phyloP scores from a whole-genome alignment of 73 alveolate genomes.

The Durusdinium trenchii region DNA sequence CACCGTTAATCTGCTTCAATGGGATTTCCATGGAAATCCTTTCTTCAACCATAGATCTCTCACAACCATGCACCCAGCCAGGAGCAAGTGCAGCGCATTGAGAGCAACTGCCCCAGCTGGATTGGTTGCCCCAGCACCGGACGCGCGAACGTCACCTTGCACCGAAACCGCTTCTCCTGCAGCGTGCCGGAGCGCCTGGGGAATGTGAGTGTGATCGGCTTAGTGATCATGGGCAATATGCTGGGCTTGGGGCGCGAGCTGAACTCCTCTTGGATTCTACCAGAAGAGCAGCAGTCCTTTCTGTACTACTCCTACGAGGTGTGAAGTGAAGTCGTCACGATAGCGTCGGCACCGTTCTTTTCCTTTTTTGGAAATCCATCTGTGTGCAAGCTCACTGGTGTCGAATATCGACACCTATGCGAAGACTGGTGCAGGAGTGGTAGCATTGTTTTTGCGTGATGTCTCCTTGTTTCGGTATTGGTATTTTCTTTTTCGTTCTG shows the following conservation, averaged over 20 bases:
- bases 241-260: slow-evolving; percentile 24
- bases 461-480: neutral
- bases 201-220: neutral
- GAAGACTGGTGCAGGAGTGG: neutral
- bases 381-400: neutral
- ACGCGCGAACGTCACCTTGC: slow-evolving; percentile 21
- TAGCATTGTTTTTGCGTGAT: neutral
- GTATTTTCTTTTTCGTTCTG: neutral
- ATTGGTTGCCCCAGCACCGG: no score
- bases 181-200: neutral
- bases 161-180: slow-evolving; percentile 76
- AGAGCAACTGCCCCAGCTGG: neutral
- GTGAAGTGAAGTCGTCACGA: neutral
- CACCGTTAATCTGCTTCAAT: neutral
- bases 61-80: neutral
- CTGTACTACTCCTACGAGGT: slow-evolving; percentile 41
- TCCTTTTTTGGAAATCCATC: no score
- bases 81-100: neutral
- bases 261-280: slow-evolving; percentile 15
- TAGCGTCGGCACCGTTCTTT: neutral
- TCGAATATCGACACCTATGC: neutral
- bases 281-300: slow-evolving; percentile 8
- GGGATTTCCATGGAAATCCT: neutral
- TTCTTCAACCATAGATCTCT: no score
- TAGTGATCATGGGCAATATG: slow-evolving; percentile 75